Evolutionary conservation across 2,329 filamentous ascomycete genomes (phyloP).

Genomic region (Colletotrichum truncatum): DNA sequence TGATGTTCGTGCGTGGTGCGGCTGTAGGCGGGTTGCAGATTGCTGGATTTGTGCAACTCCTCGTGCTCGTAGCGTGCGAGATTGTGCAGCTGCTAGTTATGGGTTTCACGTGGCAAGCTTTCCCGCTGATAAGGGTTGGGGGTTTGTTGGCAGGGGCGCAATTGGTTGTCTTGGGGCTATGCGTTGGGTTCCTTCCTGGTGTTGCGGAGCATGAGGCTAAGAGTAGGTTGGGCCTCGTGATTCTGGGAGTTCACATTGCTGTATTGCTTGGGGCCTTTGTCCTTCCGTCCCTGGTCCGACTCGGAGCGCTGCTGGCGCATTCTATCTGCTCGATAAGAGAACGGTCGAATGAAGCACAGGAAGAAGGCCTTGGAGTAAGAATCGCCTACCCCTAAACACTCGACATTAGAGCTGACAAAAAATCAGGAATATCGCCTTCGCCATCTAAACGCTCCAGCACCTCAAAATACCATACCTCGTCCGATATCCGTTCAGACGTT

Average conservation of each 20-base stretch:
- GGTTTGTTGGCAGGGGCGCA: background rate
- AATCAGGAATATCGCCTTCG: background rate
- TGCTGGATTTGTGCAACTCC: conserved; percentile 67
- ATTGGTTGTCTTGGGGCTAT: background rate
- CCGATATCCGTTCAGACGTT: background rate
- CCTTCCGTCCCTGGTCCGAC: background rate
- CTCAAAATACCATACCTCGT: rapidly evolving
- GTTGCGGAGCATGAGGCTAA: background rate
- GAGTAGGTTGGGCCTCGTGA: background rate
- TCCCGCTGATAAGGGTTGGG: background rate
- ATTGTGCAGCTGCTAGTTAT: conserved; percentile 72
- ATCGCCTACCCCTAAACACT: too few species aligned
- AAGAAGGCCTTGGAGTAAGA: background rate
- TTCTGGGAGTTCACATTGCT: background rate
- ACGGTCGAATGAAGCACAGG: too few species aligned
- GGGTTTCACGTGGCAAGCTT: conserved; percentile 58
- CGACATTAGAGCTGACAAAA: background rate
- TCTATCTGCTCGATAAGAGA: background rate
- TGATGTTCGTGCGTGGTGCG: conserved; percentile 71
- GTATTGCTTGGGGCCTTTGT: background rate
- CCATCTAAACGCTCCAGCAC: rapidly evolving
- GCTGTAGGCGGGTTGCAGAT: conserved; percentile 73
- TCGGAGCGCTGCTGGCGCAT: background rate
- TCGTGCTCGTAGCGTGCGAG: conserved; percentile 77
- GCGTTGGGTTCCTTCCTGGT: background rate